phyloP scores from a whole-genome alignment of 352 stramenopile species.

The Phytophthora chlamydospora region DNA sequence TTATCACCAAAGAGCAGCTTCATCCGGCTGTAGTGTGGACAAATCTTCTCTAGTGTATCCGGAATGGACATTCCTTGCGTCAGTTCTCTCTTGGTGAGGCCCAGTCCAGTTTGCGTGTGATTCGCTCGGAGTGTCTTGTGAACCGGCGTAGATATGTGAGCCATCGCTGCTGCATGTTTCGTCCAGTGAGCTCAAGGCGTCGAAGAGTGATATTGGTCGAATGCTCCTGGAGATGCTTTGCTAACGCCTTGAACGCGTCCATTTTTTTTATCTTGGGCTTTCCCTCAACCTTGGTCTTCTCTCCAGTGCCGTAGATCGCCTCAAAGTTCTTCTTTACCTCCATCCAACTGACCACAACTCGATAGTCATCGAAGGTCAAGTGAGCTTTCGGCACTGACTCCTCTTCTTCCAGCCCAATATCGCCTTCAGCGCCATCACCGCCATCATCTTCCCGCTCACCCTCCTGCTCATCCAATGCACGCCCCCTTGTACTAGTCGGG shows the following conservation, averaged over 20 bases:
- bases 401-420: not conserved
- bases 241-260: constrained; percentile 5
- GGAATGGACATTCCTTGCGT: constrained; percentile 6
- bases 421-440: no score
- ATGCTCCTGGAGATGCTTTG: constrained; percentile 2
- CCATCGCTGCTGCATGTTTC: constrained; percentile 22
- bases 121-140: not conserved
- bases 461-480: no score
- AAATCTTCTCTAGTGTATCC: constrained; percentile 18
- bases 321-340: constrained; percentile 22
- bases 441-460: no score
- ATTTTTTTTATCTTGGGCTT: constrained; percentile 13
- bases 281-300: constrained; percentile 10
- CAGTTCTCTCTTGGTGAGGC: constrained; percentile 6
- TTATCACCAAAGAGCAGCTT: constrained; percentile 16
- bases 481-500: no score
- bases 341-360: constrained; percentile 30
- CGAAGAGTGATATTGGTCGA: constrained; percentile 1
- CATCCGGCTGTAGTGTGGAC: constrained; percentile 16
- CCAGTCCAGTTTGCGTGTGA: constrained; percentile 2
- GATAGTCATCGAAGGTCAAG: constrained; percentile 12
- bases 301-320: constrained; percentile 7
- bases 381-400: constrained; percentile 7
- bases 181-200: not conserved
- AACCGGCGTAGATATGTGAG: constrained; percentile 13